Evolutionary conservation across 2,329 filamentous ascomycete genomes (phyloP).

Genomic region (Penicillium sp.): DNA sequence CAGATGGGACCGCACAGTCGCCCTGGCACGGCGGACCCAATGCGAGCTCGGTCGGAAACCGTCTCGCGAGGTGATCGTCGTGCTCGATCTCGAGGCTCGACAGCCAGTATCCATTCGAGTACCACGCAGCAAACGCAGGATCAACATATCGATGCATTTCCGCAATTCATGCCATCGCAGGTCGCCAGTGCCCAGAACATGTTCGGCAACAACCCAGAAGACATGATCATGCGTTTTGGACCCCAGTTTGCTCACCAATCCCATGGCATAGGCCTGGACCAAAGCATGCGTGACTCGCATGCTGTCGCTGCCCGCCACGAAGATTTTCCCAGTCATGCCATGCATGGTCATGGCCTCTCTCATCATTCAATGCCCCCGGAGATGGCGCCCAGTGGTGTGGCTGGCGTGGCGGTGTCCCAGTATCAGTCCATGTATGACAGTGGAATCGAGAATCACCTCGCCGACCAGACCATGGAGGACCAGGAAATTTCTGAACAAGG

Average conservation of each 20-base stretch:
- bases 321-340: constrained; percentile 37
- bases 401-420: constrained; percentile 35
- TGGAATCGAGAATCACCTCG: constrained; percentile 43
- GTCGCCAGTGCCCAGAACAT: constrained; percentile 33
- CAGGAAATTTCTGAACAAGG: constrained; percentile 46
- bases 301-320: constrained; percentile 37
- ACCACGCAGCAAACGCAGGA: constrained; percentile 46
- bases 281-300: constrained; percentile 39
- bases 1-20: constrained; percentile 41
- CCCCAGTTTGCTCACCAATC: constrained; percentile 42
- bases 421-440: constrained; percentile 43
- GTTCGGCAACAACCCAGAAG: constrained; percentile 43
- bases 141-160: constrained; percentile 42
- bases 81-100: constrained; percentile 47
- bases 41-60: constrained; percentile 43
- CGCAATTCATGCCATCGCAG: constrained; percentile 40
- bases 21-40: constrained; percentile 41
- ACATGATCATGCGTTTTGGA: constrained; percentile 47
- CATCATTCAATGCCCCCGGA: constrained; percentile 39
- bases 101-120: constrained; percentile 49
- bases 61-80: constrained; percentile 42
- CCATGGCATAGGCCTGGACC: constrained; percentile 36
- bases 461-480: constrained; percentile 40
- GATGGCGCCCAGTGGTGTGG: constrained; percentile 33
- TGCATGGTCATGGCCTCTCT: constrained; percentile 35